Percentiles rank a stretch among this genome's conserved stretches.
Evolutionary conservation across 768 basidiomycete species (phyloP).

Genomic region (Holtermannia corniformis): DNA sequence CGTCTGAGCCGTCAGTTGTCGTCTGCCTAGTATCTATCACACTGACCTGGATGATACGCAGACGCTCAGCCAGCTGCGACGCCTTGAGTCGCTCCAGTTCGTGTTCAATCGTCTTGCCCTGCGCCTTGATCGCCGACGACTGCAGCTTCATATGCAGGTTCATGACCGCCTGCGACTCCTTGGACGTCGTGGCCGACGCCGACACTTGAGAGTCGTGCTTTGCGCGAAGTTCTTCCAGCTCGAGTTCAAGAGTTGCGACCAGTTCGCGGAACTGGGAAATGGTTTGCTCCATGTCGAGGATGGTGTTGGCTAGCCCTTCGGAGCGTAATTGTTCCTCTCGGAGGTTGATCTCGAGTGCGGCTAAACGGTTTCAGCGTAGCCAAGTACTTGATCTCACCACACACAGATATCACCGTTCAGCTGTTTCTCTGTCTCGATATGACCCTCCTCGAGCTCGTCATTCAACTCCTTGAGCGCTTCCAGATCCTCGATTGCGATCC

Average conservation of each 20-base stretch:
- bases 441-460: slow-evolving; percentile 95
- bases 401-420: slow-evolving; percentile 80
- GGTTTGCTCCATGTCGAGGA: slow-evolving; percentile 76
- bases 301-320: slow-evolving; percentile 62
- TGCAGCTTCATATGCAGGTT: slow-evolving; percentile 91
- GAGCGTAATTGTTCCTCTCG: slow-evolving; percentile 59
- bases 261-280: slow-evolving; percentile 89
- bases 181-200: slow-evolving; percentile 71
- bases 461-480: slow-evolving; percentile 92
- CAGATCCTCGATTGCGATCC: slow-evolving; percentile 88
- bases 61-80: slow-evolving; percentile 65
- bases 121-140: slow-evolving; percentile 79
- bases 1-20: slow-evolving; percentile 47
- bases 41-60: slow-evolving; percentile 69
- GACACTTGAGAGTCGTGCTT: slow-evolving; percentile 76
- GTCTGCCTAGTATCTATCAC: background rate
- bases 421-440: slow-evolving; percentile 82
- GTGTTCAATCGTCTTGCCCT: slow-evolving; percentile 77
- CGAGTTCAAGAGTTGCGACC: slow-evolving; percentile 70
- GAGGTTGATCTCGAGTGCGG: slow-evolving; percentile 45
- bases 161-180: slow-evolving; percentile 86
- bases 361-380: slow-evolving; percentile 5
- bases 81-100: slow-evolving; percentile 81
- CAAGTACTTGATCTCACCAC: slow-evolving; percentile 18
- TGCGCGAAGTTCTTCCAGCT: slow-evolving; percentile 70